Base-by-base conservation (phyloP, 2,329 filamentous ascomycete genomes). In the Hypoxylon sp. region DNA sequence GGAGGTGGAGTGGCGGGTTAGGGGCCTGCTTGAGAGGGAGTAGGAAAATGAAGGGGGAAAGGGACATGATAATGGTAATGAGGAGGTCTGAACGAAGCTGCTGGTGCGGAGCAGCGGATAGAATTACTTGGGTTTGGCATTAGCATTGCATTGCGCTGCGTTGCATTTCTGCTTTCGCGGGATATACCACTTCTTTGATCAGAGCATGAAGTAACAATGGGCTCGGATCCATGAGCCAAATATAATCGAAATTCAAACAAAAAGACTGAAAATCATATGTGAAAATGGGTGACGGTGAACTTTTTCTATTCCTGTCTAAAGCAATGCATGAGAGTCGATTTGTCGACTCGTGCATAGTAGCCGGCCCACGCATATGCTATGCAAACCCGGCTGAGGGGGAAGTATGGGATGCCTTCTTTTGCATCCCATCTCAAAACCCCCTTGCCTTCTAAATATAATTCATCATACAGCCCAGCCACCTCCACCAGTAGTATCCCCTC, bases 1-100 rank as follows among this genome's bases (percentile, higher is more conserved):
- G 6, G 77, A 76, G 27, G 70, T 84, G 13, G 75, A 80, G 76
- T 74, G 66, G 10, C 66, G 77, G 44, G 75, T 79, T 22, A 46
- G 68, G 63, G 64, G 20, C 30, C 51, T 76, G 6, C 40, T 78
- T 10, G 74, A n/a, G 11, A 62, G 61, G 50, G 35, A 72, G 42
- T 63, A 42, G 27, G 30, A 20, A 40, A 6, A 30, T 20, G 55
- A 30, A 42, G 30, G 31, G 30, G 17, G 46, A 33, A 37, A 46
- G 14, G 30, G 31, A 37, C 42, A 31, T 27, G 42, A 6, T 33
- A 7, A 17, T 31, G 49, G 30, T 53, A 20, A 35, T 53, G n/a
- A 31, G 49, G 30, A 31, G 49, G 14, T 8, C n/a, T 22, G 8
- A 27, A 20, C 3, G 30, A 13, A 53, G 33, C 10, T 25, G 48